Percentiles rank a stretch among this genome's conserved stretches.
phyloP scores from a whole-genome alignment of 495 filamentous ascomycete species.

The Talaromyces liani region DNA sequence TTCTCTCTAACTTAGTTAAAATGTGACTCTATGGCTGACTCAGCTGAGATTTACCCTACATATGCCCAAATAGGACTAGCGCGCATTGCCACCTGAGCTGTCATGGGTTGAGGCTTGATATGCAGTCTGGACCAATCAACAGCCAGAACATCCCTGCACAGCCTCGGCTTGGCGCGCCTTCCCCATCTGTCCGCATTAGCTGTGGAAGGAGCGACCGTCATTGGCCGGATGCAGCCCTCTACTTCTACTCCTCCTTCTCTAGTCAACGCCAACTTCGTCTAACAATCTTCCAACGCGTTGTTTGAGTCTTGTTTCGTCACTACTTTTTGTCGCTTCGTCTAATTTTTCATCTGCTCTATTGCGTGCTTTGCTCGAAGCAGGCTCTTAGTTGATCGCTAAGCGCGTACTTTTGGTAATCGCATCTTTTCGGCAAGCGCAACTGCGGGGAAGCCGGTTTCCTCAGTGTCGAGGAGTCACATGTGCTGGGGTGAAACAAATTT shows the following conservation, averaged over 20 bases:
- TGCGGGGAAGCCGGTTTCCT: neutral
- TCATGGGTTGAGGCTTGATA: neutral
- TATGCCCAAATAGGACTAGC: neutral
- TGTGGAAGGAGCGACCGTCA: neutral
- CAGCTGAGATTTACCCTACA: neutral
- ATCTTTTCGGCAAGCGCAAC: neutral
- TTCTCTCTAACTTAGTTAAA: too few species aligned
- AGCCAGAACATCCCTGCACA: too few species aligned
- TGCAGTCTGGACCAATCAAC: neutral
- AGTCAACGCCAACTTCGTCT: neutral
- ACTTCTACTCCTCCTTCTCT: neutral
- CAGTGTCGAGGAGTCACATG: neutral
- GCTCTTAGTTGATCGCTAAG: neutral
- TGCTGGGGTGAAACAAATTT: neutral
- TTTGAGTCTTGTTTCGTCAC: neutral
- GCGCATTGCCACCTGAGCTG: neutral
- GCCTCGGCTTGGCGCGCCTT: neutral
- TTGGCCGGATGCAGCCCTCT: neutral
- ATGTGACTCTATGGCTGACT: neutral
- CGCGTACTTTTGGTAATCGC: conserved; percentile 10
- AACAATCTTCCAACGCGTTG: neutral
- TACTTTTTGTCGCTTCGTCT: conserved; percentile 3
- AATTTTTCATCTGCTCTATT: neutral
- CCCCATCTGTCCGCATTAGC: neutral
- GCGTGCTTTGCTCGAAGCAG: neutral